Evolutionary conservation across 345 rosid species (phyloP), one percentile per base, ranked within the genome.

Genomic region (Barbarea vulgaris): DNA sequence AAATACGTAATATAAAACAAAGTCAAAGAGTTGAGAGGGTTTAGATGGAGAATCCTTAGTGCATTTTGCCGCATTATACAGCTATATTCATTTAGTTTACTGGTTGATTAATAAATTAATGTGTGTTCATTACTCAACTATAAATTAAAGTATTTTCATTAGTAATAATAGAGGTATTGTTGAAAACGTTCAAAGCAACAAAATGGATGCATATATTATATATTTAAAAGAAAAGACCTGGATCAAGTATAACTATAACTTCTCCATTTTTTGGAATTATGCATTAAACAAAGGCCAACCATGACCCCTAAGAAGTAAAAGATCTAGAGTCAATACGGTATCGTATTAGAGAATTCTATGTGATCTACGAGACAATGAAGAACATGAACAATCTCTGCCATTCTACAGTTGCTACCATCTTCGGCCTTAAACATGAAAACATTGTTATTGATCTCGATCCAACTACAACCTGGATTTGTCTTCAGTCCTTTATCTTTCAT

Each of bases 401-500:
- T 65, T 73, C 68, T 81, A 46, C 46, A 30, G 52, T 77, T 84
- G 10, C 89, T 82, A 51, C 79, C 62, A 69, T 91, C 95, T 77
- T 90, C 93, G 60, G 89, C 96, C 82, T 82, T 83, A 59, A 94
- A 94, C 77, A 85, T 83, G 69, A 79, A 77, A 56, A 87, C 86
- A 60, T 78, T 62, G 57, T 92, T 84, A 79, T 83, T 84, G 39
- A 90, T 86, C 81, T 94, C 97, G 36, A 92, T 83, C 97, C 97
- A 91, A 77, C 98, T 94, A 50, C 70, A 83, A n/a, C 97, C 97
- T 8, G 96, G 87, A 74, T 58, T 83, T 7, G 91, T 86, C 81
- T 56, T 87, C 50, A 91, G 81, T 39, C 90, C 85, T 76, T 69
- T 83, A 68, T 94, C 97, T 82, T 94, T 90, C 93, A 94, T 94